A percentile compares a stretch with the other conserved stretches of the same genome.
These are phyloP conservation scores for Fusarium annulatum DNA, from an alignment of 2,329 filamentous ascomycete genomes.

Conservation along the genomic window DNA sequence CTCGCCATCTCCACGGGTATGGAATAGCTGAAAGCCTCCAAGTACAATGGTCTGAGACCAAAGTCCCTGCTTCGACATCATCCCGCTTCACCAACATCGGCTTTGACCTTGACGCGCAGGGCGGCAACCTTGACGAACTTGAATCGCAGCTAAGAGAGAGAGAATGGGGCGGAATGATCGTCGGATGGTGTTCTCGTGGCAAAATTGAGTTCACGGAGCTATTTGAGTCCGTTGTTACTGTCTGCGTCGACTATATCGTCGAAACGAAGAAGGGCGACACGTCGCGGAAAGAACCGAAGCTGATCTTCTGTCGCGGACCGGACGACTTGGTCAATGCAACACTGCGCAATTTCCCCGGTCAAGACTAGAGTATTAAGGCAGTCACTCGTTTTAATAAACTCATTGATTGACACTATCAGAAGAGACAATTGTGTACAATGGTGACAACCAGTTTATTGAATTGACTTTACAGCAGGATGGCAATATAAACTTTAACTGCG, in stretches of 20 bases:
- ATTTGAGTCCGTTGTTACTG: neutral
- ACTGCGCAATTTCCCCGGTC: neutral
- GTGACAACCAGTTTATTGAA: too few species aligned
- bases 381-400: rapidly evolving
- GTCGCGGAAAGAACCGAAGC: neutral
- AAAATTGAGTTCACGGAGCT: conserved; percentile 17
- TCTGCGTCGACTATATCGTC: neutral
- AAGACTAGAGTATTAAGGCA: neutral
- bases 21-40: neutral
- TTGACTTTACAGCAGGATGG: rapidly evolving
- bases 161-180: neutral
- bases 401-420: rapidly evolving
- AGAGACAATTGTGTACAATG: neutral
- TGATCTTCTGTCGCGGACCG: conserved; percentile 15
- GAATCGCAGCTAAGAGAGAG: rapidly evolving
- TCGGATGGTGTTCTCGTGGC: conserved; percentile 17
- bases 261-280: neutral
- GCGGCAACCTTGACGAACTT: neutral
- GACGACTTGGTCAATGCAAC: conserved; percentile 15
- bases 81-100: conserved; percentile 10
- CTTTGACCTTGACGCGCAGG: conserved; percentile 8
- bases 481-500: rapidly evolving
- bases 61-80: neutral
- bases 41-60: conserved; percentile 12
- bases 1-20: neutral